Base-by-base conservation (phyloP, 768 basidiomycete species). In the Mycena haematopus region DNA sequence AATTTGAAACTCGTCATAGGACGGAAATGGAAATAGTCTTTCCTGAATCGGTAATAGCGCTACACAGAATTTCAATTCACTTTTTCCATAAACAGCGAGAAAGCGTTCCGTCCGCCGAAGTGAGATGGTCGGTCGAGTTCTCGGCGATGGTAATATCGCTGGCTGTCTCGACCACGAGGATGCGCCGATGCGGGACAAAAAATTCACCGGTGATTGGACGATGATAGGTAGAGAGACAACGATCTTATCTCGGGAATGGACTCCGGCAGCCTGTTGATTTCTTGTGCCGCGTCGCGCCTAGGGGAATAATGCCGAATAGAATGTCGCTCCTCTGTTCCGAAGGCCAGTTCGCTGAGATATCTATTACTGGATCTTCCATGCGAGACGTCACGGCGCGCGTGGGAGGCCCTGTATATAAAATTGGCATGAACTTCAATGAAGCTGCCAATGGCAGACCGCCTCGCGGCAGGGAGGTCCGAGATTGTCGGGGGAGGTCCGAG, bases 401-500 rank as follows among this genome's bases (percentile, higher is more conserved):
- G 51, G 35, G 31, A 55, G 9, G 38, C 6, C 53, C 53, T 38
- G 53, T 8, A 10, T 27, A 51, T 51, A 33, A 33, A 36, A 36
- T 36, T 36, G 14, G 14, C 36, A 36, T 33, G 40, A n/a, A n/a
- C n/a, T n/a, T n/a, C n/a, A n/a, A n/a, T n/a, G n/a, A n/a, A n/a
- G 7, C 40, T 19, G 40, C 40, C 40, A 42, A 42, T 42, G n/a
- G 40, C 19, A 42, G 40, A 3, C 40, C n/a, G 36, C 36, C 36
- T 36, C 36, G 36, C 36, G 36, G 3, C 3, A 38, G 40, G 40
- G 40, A 42, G 40, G 40, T 58, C 56, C 56, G 56, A 58, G 56
- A 58, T 58, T 3, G 31, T 58, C 56, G 56, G 56, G 55, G 21
- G 17, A 22, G 47, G 17, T 58, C 56, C 56, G 56, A 58, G 47